These are phyloP conservation scores for Vigna angularis DNA, from an alignment of 306 rosid genomes.

Conservation along the genomic window DNA sequence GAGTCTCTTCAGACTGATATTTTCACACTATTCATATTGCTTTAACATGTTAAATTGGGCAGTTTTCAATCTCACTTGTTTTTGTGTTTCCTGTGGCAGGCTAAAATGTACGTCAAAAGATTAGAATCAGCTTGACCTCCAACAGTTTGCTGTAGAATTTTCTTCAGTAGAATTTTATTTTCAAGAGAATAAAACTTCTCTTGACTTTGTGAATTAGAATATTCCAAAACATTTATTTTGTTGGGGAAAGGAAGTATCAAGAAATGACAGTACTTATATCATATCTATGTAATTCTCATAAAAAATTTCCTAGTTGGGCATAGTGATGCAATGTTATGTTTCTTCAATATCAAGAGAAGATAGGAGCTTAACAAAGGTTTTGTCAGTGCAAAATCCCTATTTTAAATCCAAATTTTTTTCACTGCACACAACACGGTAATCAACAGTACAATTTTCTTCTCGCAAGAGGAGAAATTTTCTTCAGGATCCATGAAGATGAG, in stretches of 20 bases:
- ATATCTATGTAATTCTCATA: neutral
- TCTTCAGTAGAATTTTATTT: neutral
- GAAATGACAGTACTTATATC: neutral
- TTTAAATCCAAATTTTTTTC: too few species aligned
- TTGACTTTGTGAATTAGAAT: constrained; percentile 26
- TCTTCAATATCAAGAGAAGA: too few species aligned
- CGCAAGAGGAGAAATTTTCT: too few species aligned
- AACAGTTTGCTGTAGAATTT: constrained; percentile 14
- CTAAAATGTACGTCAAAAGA: constrained; percentile 66
- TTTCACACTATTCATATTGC: neutral
- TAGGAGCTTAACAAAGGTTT: too few species aligned
- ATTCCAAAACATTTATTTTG: neutral
- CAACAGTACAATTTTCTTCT: too few species aligned
- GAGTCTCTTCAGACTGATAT: neutral
- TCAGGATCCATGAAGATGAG: too few species aligned
- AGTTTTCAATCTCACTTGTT: constrained; percentile 32
- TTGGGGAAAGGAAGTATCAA: neutral
- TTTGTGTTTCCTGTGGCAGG: constrained; percentile 51
- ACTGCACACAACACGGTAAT: too few species aligned
- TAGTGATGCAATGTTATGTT: neutral
- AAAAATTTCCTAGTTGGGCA: neutral
- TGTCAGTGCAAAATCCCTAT: too few species aligned
- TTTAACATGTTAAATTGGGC: neutral
- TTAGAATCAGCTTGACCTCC: constrained; percentile 68
- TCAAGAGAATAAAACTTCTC: constrained; percentile 51